Evolutionary conservation across 2,329 filamentous ascomycete species (phyloP).

Genomic region (Verticillium albo-atrum): DNA sequence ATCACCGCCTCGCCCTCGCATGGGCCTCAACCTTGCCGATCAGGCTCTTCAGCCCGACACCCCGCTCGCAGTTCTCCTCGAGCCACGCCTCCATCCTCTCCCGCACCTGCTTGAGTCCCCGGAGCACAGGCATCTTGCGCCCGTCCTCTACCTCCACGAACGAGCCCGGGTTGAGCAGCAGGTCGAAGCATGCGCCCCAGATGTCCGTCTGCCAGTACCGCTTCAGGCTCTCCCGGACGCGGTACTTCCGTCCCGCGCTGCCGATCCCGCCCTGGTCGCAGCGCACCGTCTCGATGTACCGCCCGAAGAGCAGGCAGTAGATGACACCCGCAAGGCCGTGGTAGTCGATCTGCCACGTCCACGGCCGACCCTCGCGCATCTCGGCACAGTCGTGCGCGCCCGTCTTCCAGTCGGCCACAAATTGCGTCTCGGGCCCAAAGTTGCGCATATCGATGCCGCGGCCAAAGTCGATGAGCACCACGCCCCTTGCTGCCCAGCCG

Average conservation of each 20-base stretch:
- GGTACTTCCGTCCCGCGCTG: constrained; percentile 65
- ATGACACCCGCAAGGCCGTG: constrained; percentile 86
- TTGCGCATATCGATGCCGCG: constrained; percentile 89
- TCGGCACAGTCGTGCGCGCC: constrained; percentile 85
- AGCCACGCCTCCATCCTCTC: constrained; percentile 83
- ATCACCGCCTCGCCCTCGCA: constrained; percentile 29
- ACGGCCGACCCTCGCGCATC: constrained; percentile 88
- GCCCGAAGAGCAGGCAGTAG: constrained; percentile 86
- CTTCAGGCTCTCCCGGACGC: constrained; percentile 78
- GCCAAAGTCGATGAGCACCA: constrained; percentile 91
- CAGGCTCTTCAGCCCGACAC: constrained; percentile 65
- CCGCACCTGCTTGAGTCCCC: constrained; percentile 63
- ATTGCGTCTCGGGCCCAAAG: constrained; percentile 73
- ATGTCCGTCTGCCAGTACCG: constrained; percentile 95
- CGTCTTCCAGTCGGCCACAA: constrained; percentile 95
- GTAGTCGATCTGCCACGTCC: constrained; percentile 98
- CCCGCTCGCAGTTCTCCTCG: constrained; percentile 75
- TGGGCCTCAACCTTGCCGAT: constrained; percentile 59
- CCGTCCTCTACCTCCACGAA: constrained; percentile 63
- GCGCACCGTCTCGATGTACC: constrained; percentile 80
- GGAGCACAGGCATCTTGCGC: constrained; percentile 64
- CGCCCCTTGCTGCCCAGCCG: constrained; percentile 76
- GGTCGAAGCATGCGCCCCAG: constrained; percentile 77
- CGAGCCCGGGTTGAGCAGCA: constrained; percentile 76
- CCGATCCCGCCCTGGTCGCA: constrained; percentile 51